Base-by-base conservation (phyloP, 2,329 filamentous ascomycete species). In the Trichoderma sp. region DNA sequence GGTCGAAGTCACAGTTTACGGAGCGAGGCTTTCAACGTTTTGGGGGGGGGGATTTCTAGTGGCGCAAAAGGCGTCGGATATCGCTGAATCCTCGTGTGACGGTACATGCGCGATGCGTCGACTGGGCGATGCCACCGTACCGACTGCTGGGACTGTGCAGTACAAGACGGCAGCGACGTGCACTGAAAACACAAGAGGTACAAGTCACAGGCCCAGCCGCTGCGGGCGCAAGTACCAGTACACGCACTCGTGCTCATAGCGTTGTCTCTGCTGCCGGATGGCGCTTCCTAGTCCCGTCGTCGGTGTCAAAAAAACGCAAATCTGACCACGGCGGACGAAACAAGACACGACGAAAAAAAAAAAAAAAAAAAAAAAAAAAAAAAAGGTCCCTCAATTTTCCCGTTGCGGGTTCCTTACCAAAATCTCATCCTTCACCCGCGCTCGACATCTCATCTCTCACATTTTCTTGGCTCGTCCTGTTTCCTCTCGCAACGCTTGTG, bases 401-500 rank as follows among this genome's bases (percentile, higher is more conserved):
- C 37, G 63, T 45, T 34, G 17, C 25, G 35, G 39, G 52, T 35
- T 35, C 37, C 15, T 48, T 29, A 42, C 66, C 66, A 68, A 64
- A 64, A 52, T 57, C 66, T 58, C 66, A 67, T 58, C 48, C 13
- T n/a, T 35, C 57, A 32, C 37, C 37, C 34, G 25, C 37, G n/a
- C 10, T 19, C 48, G 22, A n/a, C 37, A 42, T 56, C 57, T 64
- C 57, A 68, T 56, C 67, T 68, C 59, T 68, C 67, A 68, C 67
- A 65, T 65, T 68, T 32, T 15, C 22, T 7, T 17, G 12, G 13
- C 48, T 32, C 13, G 13, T 48, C 19, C 25, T 42, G 35, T 57
- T 32, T 50, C 15, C 53, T 27, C 25, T 59, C 9, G 17, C 39
- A 45, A 29, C 27, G 37, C 50, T 54, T 39, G 61, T 54, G 50